Evolutionary conservation across 2,329 filamentous ascomycete species (phyloP), one percentile per base, ranked within the genome.

Genomic region (Hypocreales sp.): DNA sequence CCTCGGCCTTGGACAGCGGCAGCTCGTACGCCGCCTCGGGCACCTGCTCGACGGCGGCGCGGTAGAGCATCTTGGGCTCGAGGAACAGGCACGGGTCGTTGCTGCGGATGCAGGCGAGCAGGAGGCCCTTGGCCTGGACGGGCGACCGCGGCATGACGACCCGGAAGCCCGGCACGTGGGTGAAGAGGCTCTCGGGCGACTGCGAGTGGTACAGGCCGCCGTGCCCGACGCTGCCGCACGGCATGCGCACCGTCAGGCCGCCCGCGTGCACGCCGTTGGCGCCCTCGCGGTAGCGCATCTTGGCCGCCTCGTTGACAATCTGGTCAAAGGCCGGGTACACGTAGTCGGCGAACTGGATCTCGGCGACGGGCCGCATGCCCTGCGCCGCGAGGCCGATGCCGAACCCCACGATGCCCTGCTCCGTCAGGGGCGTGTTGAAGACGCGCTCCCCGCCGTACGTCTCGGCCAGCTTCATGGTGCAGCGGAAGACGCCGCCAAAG

Each of bases 261-360:
- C 86, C 86, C 12, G 67, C 76, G 45, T 69, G 64, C 29, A 67
- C 54, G 1, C 65, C 66, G 27, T 61, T 61, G 12, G 44, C 36
- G 0, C 72, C 72, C 26, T 79, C 77, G 26, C 84, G 67, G 51
- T 83, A 94, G 30, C 86, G 66, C 44, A 80, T 78, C 55, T 93
- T 93, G 34, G 83, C 81, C 0, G 81, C 84, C 54, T 94, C 84
- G 44, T 93, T 93, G 45, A 93, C 83, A 18, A 94, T 67, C 58
- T 94, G 84, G 45, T 94, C 84, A 43, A 92, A 93, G 0, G 86
- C 84, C 3, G 86, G 86, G 48, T 76, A 93, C 29, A 93, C 75
- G 48, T 94, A 94, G 48, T 94, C 86, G 32, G 86, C 86, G 46
- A 94, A 94, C 49, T 94, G 86, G 30, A 94, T 84, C 58, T 98